Conservation (phyloP, 805 yeast species). For the Myxozyma vanderwaltii region DNA sequence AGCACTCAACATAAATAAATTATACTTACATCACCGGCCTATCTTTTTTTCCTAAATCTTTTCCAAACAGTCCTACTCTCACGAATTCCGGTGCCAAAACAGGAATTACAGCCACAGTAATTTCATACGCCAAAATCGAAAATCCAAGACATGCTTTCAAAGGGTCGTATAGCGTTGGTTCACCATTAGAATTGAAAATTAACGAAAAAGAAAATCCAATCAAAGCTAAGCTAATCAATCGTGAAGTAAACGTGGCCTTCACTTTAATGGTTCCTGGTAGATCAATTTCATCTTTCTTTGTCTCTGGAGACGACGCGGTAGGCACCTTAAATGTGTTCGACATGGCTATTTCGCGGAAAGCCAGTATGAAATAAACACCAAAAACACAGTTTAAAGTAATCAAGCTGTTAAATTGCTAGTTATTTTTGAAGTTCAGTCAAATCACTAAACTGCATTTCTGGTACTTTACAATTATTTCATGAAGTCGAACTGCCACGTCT, state of each 20-base stretch:
- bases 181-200: constrained; percentile 9
- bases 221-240: not conserved
- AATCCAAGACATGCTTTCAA: constrained; percentile 66
- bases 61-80: constrained; percentile 79
- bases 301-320: not conserved
- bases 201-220: not conserved
- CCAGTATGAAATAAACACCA: not conserved
- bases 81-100: constrained; percentile 65
- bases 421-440: not conserved
- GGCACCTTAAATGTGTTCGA: not conserved
- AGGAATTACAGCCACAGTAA: constrained; percentile 67
- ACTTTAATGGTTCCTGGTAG: constrained; percentile 7
- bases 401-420: not conserved
- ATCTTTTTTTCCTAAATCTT: constrained; percentile 77
- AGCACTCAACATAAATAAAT: too few species aligned
- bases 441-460: not conserved
- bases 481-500: constrained; percentile 3
- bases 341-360: not conserved
- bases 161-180: constrained; percentile 46
- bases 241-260: not conserved
- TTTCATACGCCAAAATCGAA: constrained; percentile 63
- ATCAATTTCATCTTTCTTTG: not conserved
- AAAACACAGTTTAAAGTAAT: too few species aligned
- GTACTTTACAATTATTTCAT: not conserved
- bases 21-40: constrained; percentile 50